Percentiles rank a stretch among this genome's conserved stretches.
These are phyloP conservation scores for Trametes hirsuta DNA, from an alignment of 1,284 basidiomycete genomes.

Conservation along the genomic window DNA sequence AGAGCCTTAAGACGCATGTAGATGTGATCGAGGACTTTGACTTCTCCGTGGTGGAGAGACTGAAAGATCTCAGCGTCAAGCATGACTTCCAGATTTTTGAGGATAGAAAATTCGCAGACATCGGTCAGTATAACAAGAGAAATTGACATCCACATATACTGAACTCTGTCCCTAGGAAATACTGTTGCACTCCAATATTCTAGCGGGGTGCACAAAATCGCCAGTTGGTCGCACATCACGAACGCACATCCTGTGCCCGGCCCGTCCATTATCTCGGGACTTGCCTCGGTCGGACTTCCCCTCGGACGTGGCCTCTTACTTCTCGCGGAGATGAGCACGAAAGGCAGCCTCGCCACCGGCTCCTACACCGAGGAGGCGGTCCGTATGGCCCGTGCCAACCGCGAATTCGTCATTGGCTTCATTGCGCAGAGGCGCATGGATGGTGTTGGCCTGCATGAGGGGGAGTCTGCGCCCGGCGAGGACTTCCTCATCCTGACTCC, in stretches of 20 bases:
- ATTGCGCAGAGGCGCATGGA: slow-evolving; percentile 90
- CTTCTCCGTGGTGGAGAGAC: slow-evolving; percentile 66
- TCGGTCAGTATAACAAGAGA: slow-evolving; percentile 60
- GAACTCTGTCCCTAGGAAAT: slow-evolving; percentile 66
- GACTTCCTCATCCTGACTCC: slow-evolving; percentile 95
- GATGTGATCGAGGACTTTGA: slow-evolving; percentile 97
- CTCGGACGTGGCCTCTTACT: slow-evolving; percentile 88
- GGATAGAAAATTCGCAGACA: slow-evolving; percentile 99
- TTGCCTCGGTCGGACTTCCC: slow-evolving; percentile 84
- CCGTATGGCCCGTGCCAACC: slow-evolving; percentile 79
- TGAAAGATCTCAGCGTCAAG: slow-evolving; percentile 75
- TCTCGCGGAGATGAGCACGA: slow-evolving; percentile 96
- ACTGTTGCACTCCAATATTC: slow-evolving; percentile 97
- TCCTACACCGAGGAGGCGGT: slow-evolving; percentile 87
- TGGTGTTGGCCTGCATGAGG: slow-evolving; percentile 49
- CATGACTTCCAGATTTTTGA: slow-evolving; percentile 98
- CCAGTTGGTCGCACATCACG: slow-evolving; percentile 96
- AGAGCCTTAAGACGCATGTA: slow-evolving; percentile 82
- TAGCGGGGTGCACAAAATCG: slow-evolving; percentile 91
- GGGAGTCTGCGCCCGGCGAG: slow-evolving; percentile 43
- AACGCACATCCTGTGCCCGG: slow-evolving; percentile 97
- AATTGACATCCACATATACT: background rate
- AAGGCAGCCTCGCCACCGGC: slow-evolving; percentile 85
- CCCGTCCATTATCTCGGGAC: slow-evolving; percentile 89
- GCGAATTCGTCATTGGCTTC: slow-evolving; percentile 94